A percentile compares a stretch with the other conserved stretches of the same genome.
Conservation (phyloP, 352 stramenopile species). For the Lagenidium giganteum region DNA sequence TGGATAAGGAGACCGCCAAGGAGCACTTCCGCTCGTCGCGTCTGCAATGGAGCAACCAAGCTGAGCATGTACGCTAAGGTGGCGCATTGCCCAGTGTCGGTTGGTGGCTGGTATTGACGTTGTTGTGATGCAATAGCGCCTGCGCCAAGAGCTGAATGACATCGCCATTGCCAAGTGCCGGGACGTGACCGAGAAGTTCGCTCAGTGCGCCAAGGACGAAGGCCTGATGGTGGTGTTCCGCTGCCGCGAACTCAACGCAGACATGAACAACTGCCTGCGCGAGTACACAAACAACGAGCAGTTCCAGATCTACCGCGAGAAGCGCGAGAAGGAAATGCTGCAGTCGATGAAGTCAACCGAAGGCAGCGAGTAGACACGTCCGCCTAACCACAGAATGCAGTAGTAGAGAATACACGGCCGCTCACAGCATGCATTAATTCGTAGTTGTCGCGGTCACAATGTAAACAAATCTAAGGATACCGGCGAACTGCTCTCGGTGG, state of each 20-base stretch:
- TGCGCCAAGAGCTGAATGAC: slow-evolving; percentile 77
- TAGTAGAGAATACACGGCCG: no score
- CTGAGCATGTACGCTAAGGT: slow-evolving; percentile 53
- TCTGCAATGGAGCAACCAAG: slow-evolving; percentile 81
- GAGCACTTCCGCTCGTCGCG: slow-evolving; percentile 66
- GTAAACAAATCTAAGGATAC: no score
- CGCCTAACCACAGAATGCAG: background rate
- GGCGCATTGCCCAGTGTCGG: background rate
- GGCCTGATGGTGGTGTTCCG: slow-evolving; percentile 67
- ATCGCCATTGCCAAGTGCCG: slow-evolving; percentile 79
- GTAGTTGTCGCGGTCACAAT: no score
- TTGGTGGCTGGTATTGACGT: background rate
- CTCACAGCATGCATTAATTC: no score
- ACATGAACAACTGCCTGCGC: slow-evolving; percentile 77
- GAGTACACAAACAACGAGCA: slow-evolving; percentile 74
- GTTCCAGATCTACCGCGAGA: slow-evolving; percentile 63
- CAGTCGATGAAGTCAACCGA: slow-evolving; percentile 10
- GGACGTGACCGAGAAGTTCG: slow-evolving; percentile 48
- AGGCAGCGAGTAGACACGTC: no score
- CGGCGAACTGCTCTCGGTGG: slow-evolving; percentile 5
- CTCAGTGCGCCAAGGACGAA: slow-evolving; percentile 59
- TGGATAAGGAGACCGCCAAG: slow-evolving; percentile 75
- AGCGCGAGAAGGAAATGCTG: slow-evolving; percentile 50
- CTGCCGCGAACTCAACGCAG: slow-evolving; percentile 67
- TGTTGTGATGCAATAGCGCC: slow-evolving; percentile 15